Evolutionary conservation across 2,329 filamentous ascomycete genomes (phyloP).

Genomic region (Aspergillus hiratsukae): DNA sequence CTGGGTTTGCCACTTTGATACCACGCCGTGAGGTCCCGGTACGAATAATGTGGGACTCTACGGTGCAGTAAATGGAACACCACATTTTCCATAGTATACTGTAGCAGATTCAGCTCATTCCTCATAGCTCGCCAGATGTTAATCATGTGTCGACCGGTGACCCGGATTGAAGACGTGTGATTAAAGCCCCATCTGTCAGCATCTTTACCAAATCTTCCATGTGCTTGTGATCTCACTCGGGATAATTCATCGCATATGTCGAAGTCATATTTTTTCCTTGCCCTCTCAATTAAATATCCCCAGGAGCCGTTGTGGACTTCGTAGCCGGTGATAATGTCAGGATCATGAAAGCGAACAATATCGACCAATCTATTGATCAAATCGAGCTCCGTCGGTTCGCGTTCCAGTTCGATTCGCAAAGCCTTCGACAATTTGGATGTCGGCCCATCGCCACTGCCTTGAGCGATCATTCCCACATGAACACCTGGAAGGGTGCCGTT

Average conservation of each 20-base stretch:
- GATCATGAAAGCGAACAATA: slow-evolving; percentile 77
- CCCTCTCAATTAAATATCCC: slow-evolving; percentile 92
- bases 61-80: slow-evolving; percentile 84
- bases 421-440: slow-evolving; percentile 60
- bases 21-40: slow-evolving; percentile 75
- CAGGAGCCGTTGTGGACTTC: slow-evolving; percentile 92
- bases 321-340: slow-evolving; percentile 89
- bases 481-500: slow-evolving; percentile 48
- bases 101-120: slow-evolving; percentile 81
- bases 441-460: slow-evolving; percentile 60
- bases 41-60: slow-evolving; percentile 82
- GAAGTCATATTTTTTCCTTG: slow-evolving; percentile 79
- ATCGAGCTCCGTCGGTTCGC: slow-evolving; percentile 77
- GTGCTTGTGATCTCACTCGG: slow-evolving; percentile 76
- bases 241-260: slow-evolving; percentile 89
- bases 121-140: slow-evolving; percentile 97
- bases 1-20: slow-evolving; percentile 64
- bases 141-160: slow-evolving; percentile 95
- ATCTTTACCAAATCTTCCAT: slow-evolving; percentile 80
- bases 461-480: slow-evolving; percentile 66
- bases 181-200: slow-evolving; percentile 91
- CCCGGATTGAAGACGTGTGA: slow-evolving; percentile 81
- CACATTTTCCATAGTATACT: slow-evolving; percentile 96
- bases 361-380: slow-evolving; percentile 81
- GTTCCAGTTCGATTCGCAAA: slow-evolving; percentile 60